These are phyloP conservation scores for Triangularia setosa DNA, from an alignment of 2,329 filamentous ascomycete genomes.

Conservation along the genomic window DNA sequence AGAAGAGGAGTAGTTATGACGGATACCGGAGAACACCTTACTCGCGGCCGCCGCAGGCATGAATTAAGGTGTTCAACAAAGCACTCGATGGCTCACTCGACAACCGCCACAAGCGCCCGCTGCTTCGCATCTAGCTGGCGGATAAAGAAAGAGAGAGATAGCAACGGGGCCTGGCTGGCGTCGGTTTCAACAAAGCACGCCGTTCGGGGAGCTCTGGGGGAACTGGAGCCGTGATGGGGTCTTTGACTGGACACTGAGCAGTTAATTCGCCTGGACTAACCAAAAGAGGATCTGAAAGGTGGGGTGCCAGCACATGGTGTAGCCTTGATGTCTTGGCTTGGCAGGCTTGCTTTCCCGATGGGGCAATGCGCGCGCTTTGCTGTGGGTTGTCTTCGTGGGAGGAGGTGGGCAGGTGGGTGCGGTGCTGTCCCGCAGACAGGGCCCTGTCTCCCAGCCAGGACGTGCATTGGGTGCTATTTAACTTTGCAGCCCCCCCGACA, in stretches of 20 bases:
- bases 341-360: conserved; percentile 21
- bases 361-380: conserved; percentile 15
- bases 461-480: conserved; percentile 27
- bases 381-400: not conserved
- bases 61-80: not conserved
- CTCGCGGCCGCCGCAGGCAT: not conserved
- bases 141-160: too few relatives aligned
- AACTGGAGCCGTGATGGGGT: not conserved
- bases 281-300: conserved; percentile 5
- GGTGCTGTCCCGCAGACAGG: not conserved
- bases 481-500: conserved; percentile 31
- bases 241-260: too few relatives aligned
- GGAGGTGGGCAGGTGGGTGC: not conserved
- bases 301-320: conserved; percentile 21
- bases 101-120: not conserved
- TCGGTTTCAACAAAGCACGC: not conserved
- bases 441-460: conserved; percentile 3
- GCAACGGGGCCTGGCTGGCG: not conserved
- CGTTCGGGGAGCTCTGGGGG: not conserved
- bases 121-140: not conserved
- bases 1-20: not conserved
- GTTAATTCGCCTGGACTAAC: too few relatives aligned
- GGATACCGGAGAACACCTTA: too few relatives aligned
- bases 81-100: not conserved
- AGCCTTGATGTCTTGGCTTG: conserved; percentile 11